phyloP scores from a whole-genome alignment of 2,329 filamentous ascomycete genomes.

The Aspergillus udagawae region DNA sequence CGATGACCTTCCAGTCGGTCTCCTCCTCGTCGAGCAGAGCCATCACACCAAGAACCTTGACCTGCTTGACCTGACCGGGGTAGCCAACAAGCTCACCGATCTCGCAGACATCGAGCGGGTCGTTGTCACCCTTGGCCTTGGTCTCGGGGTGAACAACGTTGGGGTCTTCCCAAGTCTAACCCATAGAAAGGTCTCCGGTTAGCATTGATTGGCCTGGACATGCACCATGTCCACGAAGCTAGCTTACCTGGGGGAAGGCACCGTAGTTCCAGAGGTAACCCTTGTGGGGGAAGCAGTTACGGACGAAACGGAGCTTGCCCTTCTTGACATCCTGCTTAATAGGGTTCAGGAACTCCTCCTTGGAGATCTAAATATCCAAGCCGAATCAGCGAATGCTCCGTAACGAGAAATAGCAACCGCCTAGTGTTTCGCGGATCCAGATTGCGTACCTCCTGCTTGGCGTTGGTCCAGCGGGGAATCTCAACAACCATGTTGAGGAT shows the following conservation, averaged over 20 bases:
- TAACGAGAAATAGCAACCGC: not conserved
- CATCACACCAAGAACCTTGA: slow-evolving; percentile 99
- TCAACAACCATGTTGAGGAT: slow-evolving; percentile 99
- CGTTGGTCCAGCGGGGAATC: slow-evolving; percentile 99
- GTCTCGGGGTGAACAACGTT: slow-evolving; percentile 95
- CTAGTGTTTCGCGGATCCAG: not conserved
- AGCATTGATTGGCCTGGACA: not conserved
- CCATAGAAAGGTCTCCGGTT: not conserved
- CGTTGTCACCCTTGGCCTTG: slow-evolving; percentile 99
- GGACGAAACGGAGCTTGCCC: slow-evolving; percentile 97
- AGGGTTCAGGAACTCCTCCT: slow-evolving; percentile 96
- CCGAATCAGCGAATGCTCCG: slow-evolving; percentile 13
- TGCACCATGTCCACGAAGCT: not conserved
- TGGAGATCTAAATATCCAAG: slow-evolving; percentile 72
- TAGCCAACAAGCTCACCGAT: slow-evolving; percentile 97
- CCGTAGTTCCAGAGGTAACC: slow-evolving; percentile 99
- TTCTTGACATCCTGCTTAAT: slow-evolving; percentile 99
- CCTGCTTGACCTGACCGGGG: slow-evolving; percentile 96
- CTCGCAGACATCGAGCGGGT: slow-evolving; percentile 98
- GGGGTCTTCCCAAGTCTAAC: slow-evolving; percentile 97
- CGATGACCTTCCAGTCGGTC: slow-evolving; percentile 99
- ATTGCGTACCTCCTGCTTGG: slow-evolving; percentile 85
- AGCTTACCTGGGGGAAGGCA: slow-evolving; percentile 88
- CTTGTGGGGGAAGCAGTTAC: slow-evolving; percentile 99
- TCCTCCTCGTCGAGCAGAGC: slow-evolving; percentile 98